phyloP scores from a whole-genome alignment of 768 basidiomycete species.

The Russula virescens region DNA sequence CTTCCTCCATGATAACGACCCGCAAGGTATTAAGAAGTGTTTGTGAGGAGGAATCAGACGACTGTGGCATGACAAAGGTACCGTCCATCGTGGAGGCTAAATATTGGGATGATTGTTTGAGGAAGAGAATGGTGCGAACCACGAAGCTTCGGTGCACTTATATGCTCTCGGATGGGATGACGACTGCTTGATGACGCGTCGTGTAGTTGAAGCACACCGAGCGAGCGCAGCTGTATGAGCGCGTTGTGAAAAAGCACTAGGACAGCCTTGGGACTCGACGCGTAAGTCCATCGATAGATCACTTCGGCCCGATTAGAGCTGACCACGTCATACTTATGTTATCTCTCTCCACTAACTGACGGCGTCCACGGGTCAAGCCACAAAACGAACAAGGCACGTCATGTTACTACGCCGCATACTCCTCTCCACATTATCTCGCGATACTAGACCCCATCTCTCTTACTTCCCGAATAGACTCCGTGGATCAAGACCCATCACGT shows the following conservation, averaged over 20 bases:
- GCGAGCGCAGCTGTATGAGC: neutral
- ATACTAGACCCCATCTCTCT: neutral
- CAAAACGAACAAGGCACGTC: neutral
- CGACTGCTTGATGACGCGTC: conserved; percentile 23
- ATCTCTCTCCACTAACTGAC: too few relatives aligned
- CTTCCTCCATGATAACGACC: conserved; percentile 48
- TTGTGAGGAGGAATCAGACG: conserved; percentile 2
- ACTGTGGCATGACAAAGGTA: conserved; percentile 13
- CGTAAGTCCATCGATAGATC: conserved; percentile 10
- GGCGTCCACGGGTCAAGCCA: too few relatives aligned
- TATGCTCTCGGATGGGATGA: conserved; percentile 10
- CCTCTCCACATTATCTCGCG: conserved; percentile 6
- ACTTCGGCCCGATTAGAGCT: neutral
- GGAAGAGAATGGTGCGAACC: conserved; percentile 24
- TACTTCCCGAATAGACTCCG: neutral
- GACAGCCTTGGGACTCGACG: neutral
- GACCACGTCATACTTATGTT: neutral
- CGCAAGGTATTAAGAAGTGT: conserved; percentile 14
- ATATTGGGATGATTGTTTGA: conserved; percentile 12
- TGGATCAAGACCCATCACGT: neutral
- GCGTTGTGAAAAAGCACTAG: too few relatives aligned
- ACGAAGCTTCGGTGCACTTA: conserved; percentile 10
- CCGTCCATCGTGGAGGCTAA: conserved; percentile 16
- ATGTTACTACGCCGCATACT: conserved; percentile 7
- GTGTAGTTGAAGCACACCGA: neutral